Evolutionary conservation across 495 filamentous ascomycete genomes (phyloP).

Genomic region (Penicillium diatomitis): DNA sequence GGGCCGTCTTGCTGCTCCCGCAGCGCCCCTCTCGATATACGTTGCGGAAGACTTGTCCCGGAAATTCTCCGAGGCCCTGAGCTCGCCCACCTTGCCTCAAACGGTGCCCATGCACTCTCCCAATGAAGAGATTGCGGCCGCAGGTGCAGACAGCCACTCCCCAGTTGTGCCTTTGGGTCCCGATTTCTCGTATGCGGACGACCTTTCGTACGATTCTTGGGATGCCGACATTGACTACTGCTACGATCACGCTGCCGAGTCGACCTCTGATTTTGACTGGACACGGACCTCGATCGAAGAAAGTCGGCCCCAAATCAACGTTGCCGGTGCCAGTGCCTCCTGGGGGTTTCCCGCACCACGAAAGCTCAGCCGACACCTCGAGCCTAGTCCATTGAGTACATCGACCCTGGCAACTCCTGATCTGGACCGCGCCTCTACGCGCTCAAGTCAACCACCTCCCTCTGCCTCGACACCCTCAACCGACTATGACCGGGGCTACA

Average conservation of each 20-base stretch:
- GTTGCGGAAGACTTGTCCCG: conserved; percentile 26
- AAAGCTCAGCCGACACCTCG: conserved; percentile 13
- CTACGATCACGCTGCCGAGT: conserved; percentile 85
- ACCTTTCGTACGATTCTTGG: conserved; percentile 56
- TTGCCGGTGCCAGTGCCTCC: conserved; percentile 10
- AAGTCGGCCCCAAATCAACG: conserved; percentile 8
- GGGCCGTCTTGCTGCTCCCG: conserved; percentile 8
- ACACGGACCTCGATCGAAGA: conserved; percentile 41
- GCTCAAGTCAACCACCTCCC: conserved; percentile 21
- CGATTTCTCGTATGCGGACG: conserved; percentile 17
- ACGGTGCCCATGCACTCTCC: conserved; percentile 8
- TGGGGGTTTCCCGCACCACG: conserved; percentile 5
- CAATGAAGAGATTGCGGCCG: not conserved
- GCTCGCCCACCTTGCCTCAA: conserved; percentile 32
- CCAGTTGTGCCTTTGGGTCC: conserved; percentile 9
- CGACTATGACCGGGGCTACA: conserved; percentile 22
- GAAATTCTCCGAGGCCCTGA: conserved; percentile 33
- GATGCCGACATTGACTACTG: conserved; percentile 93
- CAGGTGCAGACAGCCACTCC: conserved; percentile 6
- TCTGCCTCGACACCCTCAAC: conserved; percentile 25
- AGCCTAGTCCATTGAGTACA: conserved; percentile 19
- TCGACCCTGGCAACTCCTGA: conserved; percentile 29
- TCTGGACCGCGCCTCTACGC: conserved; percentile 30
- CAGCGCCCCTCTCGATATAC: conserved; percentile 21
- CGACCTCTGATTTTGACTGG: conserved; percentile 87